Evolutionary conservation across 1,139 yeast species (phyloP).

Genomic region (Pichia norvegensis): DNA sequence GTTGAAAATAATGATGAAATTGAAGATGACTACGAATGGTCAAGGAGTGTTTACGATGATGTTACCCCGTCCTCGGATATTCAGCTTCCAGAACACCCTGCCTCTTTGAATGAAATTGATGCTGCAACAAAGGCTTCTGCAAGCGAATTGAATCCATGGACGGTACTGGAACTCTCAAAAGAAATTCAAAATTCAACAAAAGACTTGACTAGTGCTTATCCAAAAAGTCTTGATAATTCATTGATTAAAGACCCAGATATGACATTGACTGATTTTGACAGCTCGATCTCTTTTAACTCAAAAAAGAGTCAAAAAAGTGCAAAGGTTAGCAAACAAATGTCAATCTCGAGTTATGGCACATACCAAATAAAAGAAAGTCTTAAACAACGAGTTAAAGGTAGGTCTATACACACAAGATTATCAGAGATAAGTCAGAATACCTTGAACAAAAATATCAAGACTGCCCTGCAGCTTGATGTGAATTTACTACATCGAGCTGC

Average conservation of each 20-base stretch:
- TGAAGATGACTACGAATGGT: constrained; percentile 14
- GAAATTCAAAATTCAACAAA: constrained; percentile 2
- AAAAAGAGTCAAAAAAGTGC: not conserved
- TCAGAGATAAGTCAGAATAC: constrained; percentile 12
- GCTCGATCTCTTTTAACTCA: not conserved
- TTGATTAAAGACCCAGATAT: not conserved
- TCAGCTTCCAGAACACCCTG: not conserved
- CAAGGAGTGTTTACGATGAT: constrained; percentile 18
- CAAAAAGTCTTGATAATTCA: too few species aligned
- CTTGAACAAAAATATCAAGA: not conserved
- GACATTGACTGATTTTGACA: not conserved
- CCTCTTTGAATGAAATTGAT: not conserved
- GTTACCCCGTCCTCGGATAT: not conserved
- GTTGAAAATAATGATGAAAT: too few species aligned
- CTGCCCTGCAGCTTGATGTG: not conserved
- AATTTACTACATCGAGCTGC: not conserved
- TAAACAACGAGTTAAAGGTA: not conserved
- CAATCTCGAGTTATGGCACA: constrained; percentile 6
- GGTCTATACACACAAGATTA: not conserved
- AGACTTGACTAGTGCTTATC: not conserved
- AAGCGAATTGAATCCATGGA: constrained; percentile 29
- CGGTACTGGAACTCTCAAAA: constrained; percentile 19
- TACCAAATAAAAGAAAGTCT: constrained; percentile 3
- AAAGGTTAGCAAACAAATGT: constrained; percentile 1
- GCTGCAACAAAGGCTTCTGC: not conserved